Conservation (phyloP, 1,284 basidiomycete genomes). For the Naganishia sp. region DNA sequence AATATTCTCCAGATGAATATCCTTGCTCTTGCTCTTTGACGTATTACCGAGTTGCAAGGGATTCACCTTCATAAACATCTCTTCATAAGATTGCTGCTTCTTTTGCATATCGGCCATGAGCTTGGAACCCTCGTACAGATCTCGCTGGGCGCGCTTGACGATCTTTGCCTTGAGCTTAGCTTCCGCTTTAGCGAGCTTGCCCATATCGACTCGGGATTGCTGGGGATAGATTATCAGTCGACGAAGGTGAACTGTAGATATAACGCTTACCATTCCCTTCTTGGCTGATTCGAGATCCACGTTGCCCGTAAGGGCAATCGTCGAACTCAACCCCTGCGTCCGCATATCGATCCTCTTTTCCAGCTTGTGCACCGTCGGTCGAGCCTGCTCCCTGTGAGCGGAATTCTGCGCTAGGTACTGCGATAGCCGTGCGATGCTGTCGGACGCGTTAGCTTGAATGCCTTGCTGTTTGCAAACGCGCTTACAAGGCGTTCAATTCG, state of each 20-base stretch:
- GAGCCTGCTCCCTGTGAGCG: conserved; percentile 60
- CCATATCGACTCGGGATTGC: conserved; percentile 95
- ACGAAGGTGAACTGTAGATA: neutral
- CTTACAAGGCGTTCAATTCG: conserved; percentile 52
- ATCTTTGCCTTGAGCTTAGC: conserved; percentile 98
- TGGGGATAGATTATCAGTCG: conserved; percentile 20
- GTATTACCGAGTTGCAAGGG: conserved; percentile 78
- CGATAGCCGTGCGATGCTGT: conserved; percentile 62
- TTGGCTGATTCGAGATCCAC: conserved; percentile 92
- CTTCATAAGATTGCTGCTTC: conserved; percentile 96
- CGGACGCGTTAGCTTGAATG: conserved; percentile 41
- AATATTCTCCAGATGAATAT: conserved; percentile 92
- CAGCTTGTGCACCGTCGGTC: conserved; percentile 64
- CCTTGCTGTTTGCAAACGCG: neutral
- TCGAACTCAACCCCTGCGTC: conserved; percentile 70
- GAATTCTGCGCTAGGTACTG: conserved; percentile 68
- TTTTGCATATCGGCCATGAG: conserved; percentile 81
- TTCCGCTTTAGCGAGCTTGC: conserved; percentile 97
- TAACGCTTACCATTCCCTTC: conserved; percentile 79
- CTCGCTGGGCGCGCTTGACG: conserved; percentile 84
- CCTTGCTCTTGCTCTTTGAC: conserved; percentile 89
- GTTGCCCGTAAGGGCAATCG: conserved; percentile 78
- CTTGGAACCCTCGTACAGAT: conserved; percentile 94
- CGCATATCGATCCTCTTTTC: conserved; percentile 97
- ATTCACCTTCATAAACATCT: conserved; percentile 99